Evolutionary conservation across 352 stramenopile species (phyloP).

Genomic region (Pythium insidiosum): DNA sequence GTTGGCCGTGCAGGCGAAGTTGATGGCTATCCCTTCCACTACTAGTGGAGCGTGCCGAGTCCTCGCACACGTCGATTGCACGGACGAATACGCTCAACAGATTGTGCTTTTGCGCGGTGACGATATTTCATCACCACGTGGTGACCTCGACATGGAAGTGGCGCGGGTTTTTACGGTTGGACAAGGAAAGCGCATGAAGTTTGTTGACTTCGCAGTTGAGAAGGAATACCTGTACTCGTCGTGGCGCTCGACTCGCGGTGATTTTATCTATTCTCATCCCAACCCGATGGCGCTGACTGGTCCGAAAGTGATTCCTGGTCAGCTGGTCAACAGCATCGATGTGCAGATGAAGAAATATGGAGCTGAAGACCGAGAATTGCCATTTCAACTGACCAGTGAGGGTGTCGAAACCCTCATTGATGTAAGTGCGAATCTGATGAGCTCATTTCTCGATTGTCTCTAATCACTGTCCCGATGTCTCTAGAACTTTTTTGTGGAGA

Average conservation of each 20-base stretch:
- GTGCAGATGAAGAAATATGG: conserved; percentile 63
- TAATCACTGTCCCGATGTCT: background rate
- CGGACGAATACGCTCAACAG: conserved; percentile 35
- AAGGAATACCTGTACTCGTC: conserved; percentile 63
- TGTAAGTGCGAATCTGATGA: conserved; percentile 10
- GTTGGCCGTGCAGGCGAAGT: conserved; percentile 44
- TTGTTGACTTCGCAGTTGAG: conserved; percentile 69
- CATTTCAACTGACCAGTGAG: conserved; percentile 46
- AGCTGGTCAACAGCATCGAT: conserved; percentile 45
- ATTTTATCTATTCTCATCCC: conserved; percentile 52
- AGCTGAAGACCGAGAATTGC: conserved; percentile 40
- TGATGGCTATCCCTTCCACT: conserved; percentile 43
- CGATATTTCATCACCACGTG: conserved; percentile 20
- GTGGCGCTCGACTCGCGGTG: conserved; percentile 49
- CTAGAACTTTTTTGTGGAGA: conserved; percentile 48
- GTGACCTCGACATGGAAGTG: conserved; percentile 32
- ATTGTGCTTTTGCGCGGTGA: conserved; percentile 59
- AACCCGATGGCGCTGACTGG: conserved; percentile 68
- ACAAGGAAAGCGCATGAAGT: conserved; percentile 34
- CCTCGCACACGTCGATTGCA: conserved; percentile 60
- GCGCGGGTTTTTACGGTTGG: conserved; percentile 47
- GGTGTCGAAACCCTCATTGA: conserved; percentile 29
- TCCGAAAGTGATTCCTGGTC: conserved; percentile 36
- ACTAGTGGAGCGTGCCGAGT: conserved; percentile 52
- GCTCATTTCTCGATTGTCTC: background rate